phyloP scores from a whole-genome alignment of 1,284 basidiomycete genomes.

The Rhodotorula sp. region DNA sequence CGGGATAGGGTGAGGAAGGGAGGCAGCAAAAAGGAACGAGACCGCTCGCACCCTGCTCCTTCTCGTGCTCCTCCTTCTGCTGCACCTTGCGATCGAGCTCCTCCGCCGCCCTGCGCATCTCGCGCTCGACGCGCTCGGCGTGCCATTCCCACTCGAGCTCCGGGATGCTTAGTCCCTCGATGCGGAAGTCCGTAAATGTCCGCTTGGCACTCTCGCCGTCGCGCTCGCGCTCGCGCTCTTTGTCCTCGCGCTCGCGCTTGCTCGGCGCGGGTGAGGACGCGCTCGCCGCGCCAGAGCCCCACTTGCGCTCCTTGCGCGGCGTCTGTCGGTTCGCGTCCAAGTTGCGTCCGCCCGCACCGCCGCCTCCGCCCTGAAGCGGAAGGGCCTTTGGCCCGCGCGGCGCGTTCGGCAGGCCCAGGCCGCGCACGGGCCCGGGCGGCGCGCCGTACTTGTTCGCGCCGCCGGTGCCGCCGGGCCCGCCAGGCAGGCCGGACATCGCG shows the following conservation, averaged over 20 bases:
- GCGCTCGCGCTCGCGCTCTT: constrained; percentile 6
- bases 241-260: constrained; percentile 1
- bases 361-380: background rate
- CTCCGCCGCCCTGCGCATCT: constrained; percentile 21
- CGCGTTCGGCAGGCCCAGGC: background rate
- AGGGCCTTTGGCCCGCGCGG: constrained; percentile 13
- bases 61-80: constrained; percentile 20
- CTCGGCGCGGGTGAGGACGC: background rate
- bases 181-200: constrained; percentile 94
- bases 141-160: constrained; percentile 55
- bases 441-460: constrained; percentile 7
- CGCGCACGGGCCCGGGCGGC: background rate
- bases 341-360: background rate
- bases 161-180: constrained; percentile 77
- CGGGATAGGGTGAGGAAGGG: background rate
- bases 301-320: constrained; percentile 36
- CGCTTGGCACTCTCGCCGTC: constrained; percentile 62
- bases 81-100: constrained; percentile 23
- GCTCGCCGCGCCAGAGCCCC: constrained; percentile 14
- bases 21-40: background rate
- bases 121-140: constrained; percentile 60
- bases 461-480: background rate
- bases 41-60: background rate
- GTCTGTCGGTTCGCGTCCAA: constrained; percentile 6
- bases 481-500: constrained; percentile 12